Conservation (phyloP, 495 filamentous ascomycete species). For the Barbatosphaeria neglecta region DNA sequence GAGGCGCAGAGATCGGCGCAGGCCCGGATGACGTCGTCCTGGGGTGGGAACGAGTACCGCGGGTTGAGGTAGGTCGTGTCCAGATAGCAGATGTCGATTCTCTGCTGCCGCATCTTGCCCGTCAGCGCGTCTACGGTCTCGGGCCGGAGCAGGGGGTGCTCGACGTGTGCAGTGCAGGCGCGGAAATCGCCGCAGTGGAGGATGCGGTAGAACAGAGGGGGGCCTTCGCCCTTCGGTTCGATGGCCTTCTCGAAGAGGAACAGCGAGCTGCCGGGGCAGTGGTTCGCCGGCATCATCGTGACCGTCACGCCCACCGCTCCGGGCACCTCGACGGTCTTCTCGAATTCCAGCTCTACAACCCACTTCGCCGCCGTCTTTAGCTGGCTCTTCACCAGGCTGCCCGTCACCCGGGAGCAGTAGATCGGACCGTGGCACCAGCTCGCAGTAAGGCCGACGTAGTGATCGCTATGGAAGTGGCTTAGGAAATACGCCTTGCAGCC, state of each 20-base stretch:
- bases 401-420: conserved; percentile 89
- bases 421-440: conserved; percentile 91
- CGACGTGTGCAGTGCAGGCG: conserved; percentile 75
- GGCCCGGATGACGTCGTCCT: conserved; percentile 73
- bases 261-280: conserved; percentile 88
- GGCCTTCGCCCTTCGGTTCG: too few relatives aligned
- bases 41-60: conserved; percentile 86
- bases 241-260: conserved; percentile 81
- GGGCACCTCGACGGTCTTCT: conserved; percentile 66
- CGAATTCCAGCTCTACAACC: conserved; percentile 78
- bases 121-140: conserved; percentile 55
- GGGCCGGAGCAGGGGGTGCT: conserved; percentile 69
- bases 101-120: conserved; percentile 65
- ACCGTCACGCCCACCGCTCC: conserved; percentile 70
- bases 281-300: conserved; percentile 93
- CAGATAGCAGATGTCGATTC: conserved; percentile 87
- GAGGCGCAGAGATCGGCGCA: conserved; percentile 81
- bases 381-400: conserved; percentile 75
- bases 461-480: conserved; percentile 95
- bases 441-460: conserved; percentile 83
- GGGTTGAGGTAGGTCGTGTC: conserved; percentile 96
- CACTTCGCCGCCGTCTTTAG: conserved; percentile 78
- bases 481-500: conserved; percentile 93
- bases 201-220: conserved; percentile 63
- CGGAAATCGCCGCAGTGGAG: conserved; percentile 95